Evolutionary conservation across 352 stramenopile genomes (phyloP), one percentile per base, ranked within the genome.

Genomic region (Pythium aristosporum): DNA sequence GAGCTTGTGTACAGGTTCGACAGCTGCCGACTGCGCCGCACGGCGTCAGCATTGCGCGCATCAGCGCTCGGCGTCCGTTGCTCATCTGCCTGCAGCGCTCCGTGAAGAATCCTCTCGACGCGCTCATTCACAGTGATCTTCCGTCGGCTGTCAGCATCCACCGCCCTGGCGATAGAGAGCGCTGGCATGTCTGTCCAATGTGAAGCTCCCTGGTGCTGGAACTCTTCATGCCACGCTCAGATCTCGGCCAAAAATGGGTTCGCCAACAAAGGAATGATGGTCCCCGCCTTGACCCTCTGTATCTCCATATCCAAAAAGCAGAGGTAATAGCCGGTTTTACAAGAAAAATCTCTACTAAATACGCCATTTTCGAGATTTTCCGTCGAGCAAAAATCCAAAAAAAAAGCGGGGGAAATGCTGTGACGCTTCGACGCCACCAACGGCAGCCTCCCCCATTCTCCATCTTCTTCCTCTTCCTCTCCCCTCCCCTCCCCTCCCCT

Each of bases 81-180:
- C 43, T 88, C 72, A 0, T 73, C 68, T 2, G 67, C 58, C 21
- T 68, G 67, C 54, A 87, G 53, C 2, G 71, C 71, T 3, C 71
- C 80, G 54, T 85, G 69, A 43, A 88, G 62, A 51, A 89, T 89
- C 23, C 75, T 73, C 49, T 88, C 78, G 16, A 89, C 72, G 20
- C 75, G 75, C 49, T 89, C 80, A 44, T 89, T 89, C 7, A 89
- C 80, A 5, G 80, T 89, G 63, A 87, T 80, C 65, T 89, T 88
- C 30, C 80, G 72, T 11, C 71, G 67, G 32, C 46, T 67, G 30
- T 52, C 34, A 11, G 32, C 46, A 30, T 59, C 44, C 8, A 18
- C 32, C 15, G 20, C 42, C 28, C 36, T 50, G 15, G 57, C 34
- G 10, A 64, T 57, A 9, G 57, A 64, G 21, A 64, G 28, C 51